Percentiles rank a stretch among this genome's conserved stretches.
Evolutionary conservation across 768 basidiomycete genomes (phyloP).

Genomic region (Lactarius vividus): DNA sequence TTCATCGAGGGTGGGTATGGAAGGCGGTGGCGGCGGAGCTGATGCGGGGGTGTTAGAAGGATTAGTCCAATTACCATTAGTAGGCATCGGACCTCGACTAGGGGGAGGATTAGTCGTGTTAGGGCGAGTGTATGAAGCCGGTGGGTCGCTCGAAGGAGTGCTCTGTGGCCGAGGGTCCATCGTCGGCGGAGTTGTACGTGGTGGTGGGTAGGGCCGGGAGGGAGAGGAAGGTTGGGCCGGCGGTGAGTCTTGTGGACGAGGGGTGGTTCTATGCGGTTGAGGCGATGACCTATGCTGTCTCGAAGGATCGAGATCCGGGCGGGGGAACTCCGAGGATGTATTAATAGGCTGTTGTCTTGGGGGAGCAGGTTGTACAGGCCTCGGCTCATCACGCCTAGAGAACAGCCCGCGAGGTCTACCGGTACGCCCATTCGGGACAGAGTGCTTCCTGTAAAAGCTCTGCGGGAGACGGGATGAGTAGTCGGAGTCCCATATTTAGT

Average conservation of each 20-base stretch:
- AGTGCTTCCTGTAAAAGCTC: constrained; percentile 60
- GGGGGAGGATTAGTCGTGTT: constrained; percentile 2
- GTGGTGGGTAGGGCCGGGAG: constrained; percentile 24
- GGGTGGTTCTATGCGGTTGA: constrained; percentile 29
- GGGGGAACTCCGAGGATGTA: constrained; percentile 24
- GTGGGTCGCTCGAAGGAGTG: background rate
- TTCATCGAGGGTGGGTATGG: constrained; percentile 60
- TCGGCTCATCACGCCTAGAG: constrained; percentile 38
- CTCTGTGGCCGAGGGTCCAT: constrained; percentile 12
- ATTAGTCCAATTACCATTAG: constrained; percentile 7
- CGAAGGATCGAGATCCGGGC: constrained; percentile 32
- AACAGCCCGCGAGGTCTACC: constrained; percentile 42
- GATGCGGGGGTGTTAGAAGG: constrained; percentile 7
- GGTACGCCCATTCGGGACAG: constrained; percentile 48
- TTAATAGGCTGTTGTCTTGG: constrained; percentile 28
- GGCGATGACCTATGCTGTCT: constrained; percentile 29
- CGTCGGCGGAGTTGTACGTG: constrained; percentile 25
- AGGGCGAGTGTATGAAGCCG: constrained; percentile 5
- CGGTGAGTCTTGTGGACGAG: constrained; percentile 30
- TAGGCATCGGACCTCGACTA: constrained; percentile 7
- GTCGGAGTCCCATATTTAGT: background rate
- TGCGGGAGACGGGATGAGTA: constrained; percentile 28
- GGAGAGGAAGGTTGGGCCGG: constrained; percentile 28
- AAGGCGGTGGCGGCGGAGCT: constrained; percentile 15
- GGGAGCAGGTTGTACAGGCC: constrained; percentile 25